Percentiles rank a stretch among this genome's conserved stretches.
Conservation (phyloP, 2,329 filamentous ascomycete genomes). For the Ophiosphaerella herpotricha region DNA sequence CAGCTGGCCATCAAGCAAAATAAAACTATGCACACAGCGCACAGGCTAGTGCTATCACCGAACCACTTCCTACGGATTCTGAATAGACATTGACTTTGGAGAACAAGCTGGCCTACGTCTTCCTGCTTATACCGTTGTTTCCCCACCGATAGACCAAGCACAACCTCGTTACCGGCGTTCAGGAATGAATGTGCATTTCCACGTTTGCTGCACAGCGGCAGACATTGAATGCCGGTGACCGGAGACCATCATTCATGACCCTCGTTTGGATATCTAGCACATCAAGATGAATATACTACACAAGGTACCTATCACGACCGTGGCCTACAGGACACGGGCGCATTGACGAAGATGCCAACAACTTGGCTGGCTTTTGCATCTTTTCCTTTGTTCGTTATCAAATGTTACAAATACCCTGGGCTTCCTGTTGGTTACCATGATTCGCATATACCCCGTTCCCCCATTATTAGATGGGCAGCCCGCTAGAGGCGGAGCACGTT, state of each 20-base stretch:
- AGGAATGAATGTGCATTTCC: background rate
- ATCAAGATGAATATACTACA: slow-evolving; percentile 8
- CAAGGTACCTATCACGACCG: slow-evolving; percentile 8
- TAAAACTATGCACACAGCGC: too few relatives aligned
- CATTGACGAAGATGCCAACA: background rate
- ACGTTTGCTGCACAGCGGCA: background rate
- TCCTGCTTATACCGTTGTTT: too few relatives aligned
- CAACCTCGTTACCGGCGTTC: too few relatives aligned
- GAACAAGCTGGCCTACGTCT: too few relatives aligned
- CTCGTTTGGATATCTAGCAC: slow-evolving; percentile 11
- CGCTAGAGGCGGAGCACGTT: background rate
- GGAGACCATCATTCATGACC: background rate
- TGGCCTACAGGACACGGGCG: slow-evolving; percentile 6
- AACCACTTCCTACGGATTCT: too few relatives aligned
- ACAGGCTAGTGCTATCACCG: too few relatives aligned
- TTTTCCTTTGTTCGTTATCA: background rate
- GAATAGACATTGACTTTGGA: too few relatives aligned
- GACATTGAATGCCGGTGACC: background rate
- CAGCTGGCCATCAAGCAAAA: too few relatives aligned
- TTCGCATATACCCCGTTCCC: slow-evolving; percentile 25
- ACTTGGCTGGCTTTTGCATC: background rate
- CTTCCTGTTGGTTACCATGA: slow-evolving; percentile 16
- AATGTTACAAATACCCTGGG: background rate
- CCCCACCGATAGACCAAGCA: too few relatives aligned
- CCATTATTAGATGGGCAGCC: slow-evolving; percentile 11